These are phyloP conservation scores for Pseudogymnoascus sp. DNA, from an alignment of 2,329 filamentous ascomycete genomes.

Conservation along the genomic window DNA sequence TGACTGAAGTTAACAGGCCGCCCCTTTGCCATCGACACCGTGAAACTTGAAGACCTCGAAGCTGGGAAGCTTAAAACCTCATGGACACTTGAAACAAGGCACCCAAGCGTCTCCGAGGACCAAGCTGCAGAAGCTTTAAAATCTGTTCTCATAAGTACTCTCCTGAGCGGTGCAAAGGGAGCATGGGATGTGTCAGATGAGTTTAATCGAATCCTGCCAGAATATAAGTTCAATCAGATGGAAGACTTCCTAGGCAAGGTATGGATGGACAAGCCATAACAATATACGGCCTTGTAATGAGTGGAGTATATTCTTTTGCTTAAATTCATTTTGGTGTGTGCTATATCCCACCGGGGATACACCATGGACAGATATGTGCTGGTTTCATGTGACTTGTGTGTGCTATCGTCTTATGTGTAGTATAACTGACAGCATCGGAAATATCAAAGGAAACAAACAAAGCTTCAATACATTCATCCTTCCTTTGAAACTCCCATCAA, in stretches of 20 bases:
- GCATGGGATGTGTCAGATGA: slow-evolving; percentile 39
- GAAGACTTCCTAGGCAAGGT: slow-evolving; percentile 36
- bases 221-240: slow-evolving; percentile 35
- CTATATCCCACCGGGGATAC: neutral
- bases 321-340: neutral
- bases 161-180: slow-evolving; percentile 36
- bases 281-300: neutral
- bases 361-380: neutral
- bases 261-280: slow-evolving; percentile 30
- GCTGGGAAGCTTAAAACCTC: slow-evolving; percentile 35
- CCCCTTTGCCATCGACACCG: slow-evolving; percentile 38
- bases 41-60: slow-evolving; percentile 42
- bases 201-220: slow-evolving; percentile 39
- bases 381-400: neutral
- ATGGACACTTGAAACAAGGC: slow-evolving; percentile 34
- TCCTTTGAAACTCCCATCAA: neutral
- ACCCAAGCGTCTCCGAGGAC: slow-evolving; percentile 29
- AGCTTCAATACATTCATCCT: neutral
- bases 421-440: neutral
- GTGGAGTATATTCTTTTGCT: neutral
- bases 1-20: slow-evolving; percentile 24
- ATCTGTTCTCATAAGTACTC: slow-evolving; percentile 35
- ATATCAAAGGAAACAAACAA: neutral
- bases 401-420: neutral
- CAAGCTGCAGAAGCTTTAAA: slow-evolving; percentile 30